Conservation (phyloP, 2,329 filamentous ascomycete species). For the Achaetomium macrosporum region DNA sequence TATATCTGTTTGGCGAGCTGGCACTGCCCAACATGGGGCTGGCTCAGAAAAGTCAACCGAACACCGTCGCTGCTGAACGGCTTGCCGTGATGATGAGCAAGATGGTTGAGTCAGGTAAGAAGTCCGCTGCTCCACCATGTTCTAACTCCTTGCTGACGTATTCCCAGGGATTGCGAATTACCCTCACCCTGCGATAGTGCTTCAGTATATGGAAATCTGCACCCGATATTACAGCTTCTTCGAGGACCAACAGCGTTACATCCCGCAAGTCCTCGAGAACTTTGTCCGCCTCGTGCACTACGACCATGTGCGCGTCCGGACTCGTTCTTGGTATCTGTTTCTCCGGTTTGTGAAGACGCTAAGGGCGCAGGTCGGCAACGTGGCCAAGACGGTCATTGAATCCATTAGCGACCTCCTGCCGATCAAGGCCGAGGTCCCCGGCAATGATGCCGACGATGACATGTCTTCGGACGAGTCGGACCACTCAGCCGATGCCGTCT, state of each 20-base stretch:
- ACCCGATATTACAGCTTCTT: constrained; percentile 92
- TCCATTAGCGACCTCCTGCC: constrained; percentile 82
- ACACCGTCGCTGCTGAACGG: constrained; percentile 70
- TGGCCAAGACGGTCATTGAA: constrained; percentile 85
- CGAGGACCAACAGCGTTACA: constrained; percentile 73
- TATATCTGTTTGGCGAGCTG: constrained; percentile 92
- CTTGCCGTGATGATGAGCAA: constrained; percentile 89
- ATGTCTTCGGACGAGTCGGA: constrained; percentile 94
- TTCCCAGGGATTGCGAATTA: constrained; percentile 70
- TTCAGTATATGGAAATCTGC: constrained; percentile 98
- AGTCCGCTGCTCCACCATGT: neutral
- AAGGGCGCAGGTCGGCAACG: constrained; percentile 74
- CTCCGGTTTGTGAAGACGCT: constrained; percentile 87
- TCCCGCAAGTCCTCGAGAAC: constrained; percentile 80
- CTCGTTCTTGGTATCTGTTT: constrained; percentile 95
- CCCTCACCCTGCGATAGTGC: constrained; percentile 81
- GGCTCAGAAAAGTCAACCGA: constrained; percentile 79
- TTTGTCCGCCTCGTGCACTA: constrained; percentile 91
- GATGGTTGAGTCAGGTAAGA: constrained; percentile 82
- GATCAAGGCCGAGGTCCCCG: constrained; percentile 83
- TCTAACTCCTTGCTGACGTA: neutral
- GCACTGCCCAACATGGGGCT: constrained; percentile 83
- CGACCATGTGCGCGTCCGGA: constrained; percentile 77
- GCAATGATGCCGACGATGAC: constrained; percentile 75
- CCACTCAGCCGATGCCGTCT: constrained; percentile 82